Evolutionary conservation across 2,329 filamentous ascomycete genomes (phyloP).

Genomic region (Pseudogymnoascus sp.): DNA sequence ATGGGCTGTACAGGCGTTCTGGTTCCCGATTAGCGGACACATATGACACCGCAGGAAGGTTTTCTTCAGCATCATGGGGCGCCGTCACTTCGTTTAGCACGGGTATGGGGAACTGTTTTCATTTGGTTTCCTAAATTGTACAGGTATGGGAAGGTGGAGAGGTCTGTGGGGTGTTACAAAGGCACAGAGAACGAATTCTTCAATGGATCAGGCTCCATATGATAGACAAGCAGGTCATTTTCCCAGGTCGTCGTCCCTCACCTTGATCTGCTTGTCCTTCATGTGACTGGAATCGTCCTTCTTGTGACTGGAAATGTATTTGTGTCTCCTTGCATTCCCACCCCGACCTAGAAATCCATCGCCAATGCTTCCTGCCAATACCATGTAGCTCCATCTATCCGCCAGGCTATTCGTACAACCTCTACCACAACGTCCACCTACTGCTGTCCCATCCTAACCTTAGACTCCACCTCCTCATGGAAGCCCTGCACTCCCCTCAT

Average conservation of each 20-base stretch:
- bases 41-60: constrained; percentile 1
- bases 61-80: neutral
- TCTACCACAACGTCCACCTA: neutral
- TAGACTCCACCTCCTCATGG: constrained; percentile 90
- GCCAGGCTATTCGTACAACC: constrained; percentile 6
- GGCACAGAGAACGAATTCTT: neutral
- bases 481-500: constrained; percentile 62
- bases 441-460: constrained; percentile 61
- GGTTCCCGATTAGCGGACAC: constrained; percentile 1
- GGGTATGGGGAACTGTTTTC: neutral
- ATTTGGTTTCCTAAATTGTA: constrained; percentile 1
- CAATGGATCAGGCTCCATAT: neutral
- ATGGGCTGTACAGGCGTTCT: constrained; percentile 5
- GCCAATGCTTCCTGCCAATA: neutral
- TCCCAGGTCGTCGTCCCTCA: too few relatives aligned
- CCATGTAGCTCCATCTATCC: neutral
- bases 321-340: neutral
- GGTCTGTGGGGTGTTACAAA: neutral
- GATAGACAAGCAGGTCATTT: neutral
- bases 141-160: neutral
- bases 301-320: neutral
- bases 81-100: constrained; percentile 3
- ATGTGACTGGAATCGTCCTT: neutral
- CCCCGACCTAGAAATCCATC: neutral
- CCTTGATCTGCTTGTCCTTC: neutral